Evolutionary conservation across 768 basidiomycete genomes (phyloP).

Genomic region (Mycena latifolia): DNA sequence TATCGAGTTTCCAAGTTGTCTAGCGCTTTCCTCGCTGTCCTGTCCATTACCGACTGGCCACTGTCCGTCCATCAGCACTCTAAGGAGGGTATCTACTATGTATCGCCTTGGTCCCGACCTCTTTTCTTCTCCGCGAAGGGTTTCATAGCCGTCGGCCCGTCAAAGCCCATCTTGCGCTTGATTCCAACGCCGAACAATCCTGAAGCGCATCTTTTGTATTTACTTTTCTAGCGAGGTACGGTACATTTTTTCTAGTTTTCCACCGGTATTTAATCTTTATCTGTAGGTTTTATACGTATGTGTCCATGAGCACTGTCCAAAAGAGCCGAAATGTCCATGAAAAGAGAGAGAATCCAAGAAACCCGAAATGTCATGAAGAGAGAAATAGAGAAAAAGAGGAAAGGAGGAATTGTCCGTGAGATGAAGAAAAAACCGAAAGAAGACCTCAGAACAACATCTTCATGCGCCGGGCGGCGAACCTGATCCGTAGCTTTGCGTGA

Average conservation of each 20-base stretch:
- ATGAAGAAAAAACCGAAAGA: neutral
- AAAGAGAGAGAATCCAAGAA: neutral
- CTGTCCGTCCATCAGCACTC: too few species aligned
- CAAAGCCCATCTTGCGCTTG: too few species aligned
- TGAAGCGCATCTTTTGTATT: too few species aligned
- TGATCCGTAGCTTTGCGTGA: neutral
- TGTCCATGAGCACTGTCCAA: constrained; percentile 3
- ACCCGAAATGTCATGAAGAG: neutral
- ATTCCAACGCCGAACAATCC: too few species aligned
- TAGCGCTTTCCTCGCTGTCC: too few species aligned
- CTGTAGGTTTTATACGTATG: neutral
- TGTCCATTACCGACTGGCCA: too few species aligned
- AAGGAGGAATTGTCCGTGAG: neutral
- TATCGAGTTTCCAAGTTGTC: too few species aligned
- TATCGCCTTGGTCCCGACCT: too few species aligned
- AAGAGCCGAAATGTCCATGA: neutral
- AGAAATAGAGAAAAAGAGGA: neutral
- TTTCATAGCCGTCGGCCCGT: too few species aligned
- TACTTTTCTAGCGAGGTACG: neutral
- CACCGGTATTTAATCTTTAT: neutral
- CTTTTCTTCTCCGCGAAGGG: too few species aligned
- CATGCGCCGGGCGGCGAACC: constrained; percentile 10
- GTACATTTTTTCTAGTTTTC: neutral
- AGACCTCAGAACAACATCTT: constrained; percentile 14
- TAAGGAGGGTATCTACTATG: too few species aligned